Conservation (phyloP, 2,329 filamentous ascomycete genomes). For the Cylindrodendrum hubeiense region DNA sequence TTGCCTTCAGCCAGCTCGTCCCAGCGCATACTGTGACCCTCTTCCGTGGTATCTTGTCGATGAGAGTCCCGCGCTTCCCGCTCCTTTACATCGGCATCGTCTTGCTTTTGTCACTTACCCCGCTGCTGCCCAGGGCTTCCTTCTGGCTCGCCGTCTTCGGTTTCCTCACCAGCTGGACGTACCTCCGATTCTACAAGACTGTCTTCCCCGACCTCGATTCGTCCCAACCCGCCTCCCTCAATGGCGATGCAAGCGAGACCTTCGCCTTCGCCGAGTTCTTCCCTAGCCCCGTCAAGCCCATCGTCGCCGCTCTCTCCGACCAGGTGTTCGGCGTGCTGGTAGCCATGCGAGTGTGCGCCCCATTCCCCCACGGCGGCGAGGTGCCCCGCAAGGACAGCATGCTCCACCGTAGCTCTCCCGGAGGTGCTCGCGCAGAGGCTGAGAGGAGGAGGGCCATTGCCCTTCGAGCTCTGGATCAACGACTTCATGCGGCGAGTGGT, state of each 20-base stretch:
- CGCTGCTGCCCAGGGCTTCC: slow-evolving; percentile 75
- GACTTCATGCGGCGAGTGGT: slow-evolving; percentile 83
- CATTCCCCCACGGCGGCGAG: slow-evolving; percentile 87
- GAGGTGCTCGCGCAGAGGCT: slow-evolving; percentile 87
- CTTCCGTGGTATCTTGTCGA: slow-evolving; percentile 87
- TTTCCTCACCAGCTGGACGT: slow-evolving; percentile 91
- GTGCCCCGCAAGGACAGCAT: slow-evolving; percentile 76
- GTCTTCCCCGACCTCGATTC: slow-evolving; percentile 77
- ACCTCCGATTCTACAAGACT: slow-evolving; percentile 93
- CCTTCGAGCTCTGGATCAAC: slow-evolving; percentile 90
- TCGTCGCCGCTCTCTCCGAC: slow-evolving; percentile 77
- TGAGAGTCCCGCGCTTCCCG: slow-evolving; percentile 81
- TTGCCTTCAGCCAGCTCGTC: slow-evolving; percentile 97
- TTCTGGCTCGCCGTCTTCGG: slow-evolving; percentile 84
- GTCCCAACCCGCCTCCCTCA: slow-evolving; percentile 72
- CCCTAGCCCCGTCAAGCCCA: slow-evolving; percentile 83
- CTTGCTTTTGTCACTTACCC: slow-evolving; percentile 71
- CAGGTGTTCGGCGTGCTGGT: slow-evolving; percentile 80
- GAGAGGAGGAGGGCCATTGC: slow-evolving; percentile 91
- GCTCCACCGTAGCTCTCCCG: slow-evolving; percentile 67
- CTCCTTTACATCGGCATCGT: slow-evolving; percentile 82
- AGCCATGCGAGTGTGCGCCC: slow-evolving; percentile 81
- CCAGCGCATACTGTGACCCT: slow-evolving; percentile 97
- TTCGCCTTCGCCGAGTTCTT: slow-evolving; percentile 98
- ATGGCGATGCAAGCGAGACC: slow-evolving; percentile 94